phyloP scores from a whole-genome alignment of 2,329 filamentous ascomycete genomes.

The Botrytis galanthina region DNA sequence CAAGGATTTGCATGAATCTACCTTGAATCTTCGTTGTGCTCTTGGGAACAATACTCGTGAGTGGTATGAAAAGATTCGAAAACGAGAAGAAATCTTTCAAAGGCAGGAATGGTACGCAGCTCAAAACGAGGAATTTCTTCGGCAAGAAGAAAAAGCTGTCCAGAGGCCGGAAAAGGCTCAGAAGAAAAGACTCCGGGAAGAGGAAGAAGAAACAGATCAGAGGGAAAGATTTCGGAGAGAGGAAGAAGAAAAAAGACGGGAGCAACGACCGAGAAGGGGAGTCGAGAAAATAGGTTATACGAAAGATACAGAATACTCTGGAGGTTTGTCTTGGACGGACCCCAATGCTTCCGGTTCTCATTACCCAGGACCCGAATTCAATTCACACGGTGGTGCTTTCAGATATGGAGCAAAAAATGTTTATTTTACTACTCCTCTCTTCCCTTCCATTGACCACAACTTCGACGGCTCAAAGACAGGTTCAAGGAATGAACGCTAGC shows the following conservation, averaged over 20 bases:
- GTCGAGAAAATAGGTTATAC: not conserved
- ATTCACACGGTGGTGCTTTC: not conserved
- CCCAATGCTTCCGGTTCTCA: not conserved
- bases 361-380: accelerated
- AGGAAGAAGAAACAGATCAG: not conserved
- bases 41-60: accelerated
- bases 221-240: not conserved
- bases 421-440: not conserved
- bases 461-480: not conserved
- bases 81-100: accelerated
- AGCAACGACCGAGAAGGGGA: not conserved
- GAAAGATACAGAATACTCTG: not conserved
- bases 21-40: not conserved
- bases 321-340: not conserved
- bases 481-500: not conserved
- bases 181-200: no score
- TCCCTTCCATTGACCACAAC: no score
- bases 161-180: no score
- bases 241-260: not conserved
- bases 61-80: accelerated
- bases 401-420: not conserved
- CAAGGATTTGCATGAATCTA: not conserved
- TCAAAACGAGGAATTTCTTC: no score
- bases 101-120: no score
- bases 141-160: not conserved